phyloP scores from a whole-genome alignment of 495 filamentous ascomycete species.

The Annulohypoxylon stygium region DNA sequence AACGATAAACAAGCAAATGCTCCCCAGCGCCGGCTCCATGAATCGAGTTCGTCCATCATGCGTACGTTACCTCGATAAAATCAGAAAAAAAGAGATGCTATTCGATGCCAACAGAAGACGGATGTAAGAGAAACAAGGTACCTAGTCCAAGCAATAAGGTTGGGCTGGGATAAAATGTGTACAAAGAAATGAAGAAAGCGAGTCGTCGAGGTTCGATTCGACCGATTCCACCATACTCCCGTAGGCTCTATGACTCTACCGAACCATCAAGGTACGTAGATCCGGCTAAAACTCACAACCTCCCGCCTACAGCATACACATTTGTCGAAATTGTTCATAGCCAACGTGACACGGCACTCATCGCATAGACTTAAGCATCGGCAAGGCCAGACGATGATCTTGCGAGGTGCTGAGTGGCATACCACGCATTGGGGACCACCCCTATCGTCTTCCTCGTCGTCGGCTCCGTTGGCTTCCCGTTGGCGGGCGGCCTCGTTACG shows the following conservation, averaged over 20 bases:
- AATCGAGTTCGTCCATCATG: slow-evolving; percentile 17
- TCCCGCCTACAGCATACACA: slow-evolving; percentile 94
- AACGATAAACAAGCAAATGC: not conserved
- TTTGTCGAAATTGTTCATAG: slow-evolving; percentile 95
- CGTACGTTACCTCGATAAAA: slow-evolving; percentile 1
- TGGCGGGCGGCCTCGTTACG: slow-evolving; percentile 50
- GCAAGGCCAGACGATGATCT: slow-evolving; percentile 96
- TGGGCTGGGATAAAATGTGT: not conserved
- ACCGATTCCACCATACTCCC: not conserved
- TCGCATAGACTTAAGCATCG: slow-evolving; percentile 94
- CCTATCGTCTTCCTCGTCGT: slow-evolving; percentile 77
- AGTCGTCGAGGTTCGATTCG: not conserved
- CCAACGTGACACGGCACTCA: slow-evolving; percentile 91
- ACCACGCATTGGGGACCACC: slow-evolving; percentile 92
- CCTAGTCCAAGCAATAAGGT: not conserved
- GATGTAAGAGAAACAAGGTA: slow-evolving; percentile 1
- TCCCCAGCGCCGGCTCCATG: slow-evolving; percentile 25
- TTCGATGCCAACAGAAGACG: slow-evolving; percentile 3
- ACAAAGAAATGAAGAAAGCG: slow-evolving; percentile 4
- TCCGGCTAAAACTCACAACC: slow-evolving; percentile 85
- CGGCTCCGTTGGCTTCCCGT: slow-evolving; percentile 65
- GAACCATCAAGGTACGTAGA: slow-evolving; percentile 81
- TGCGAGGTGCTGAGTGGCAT: slow-evolving; percentile 87
- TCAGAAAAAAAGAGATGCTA: slow-evolving; percentile 5
- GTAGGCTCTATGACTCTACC: not conserved